Evolutionary conservation across 306 rosid species (phyloP).

Genomic region (Ochetophila trinervis): DNA sequence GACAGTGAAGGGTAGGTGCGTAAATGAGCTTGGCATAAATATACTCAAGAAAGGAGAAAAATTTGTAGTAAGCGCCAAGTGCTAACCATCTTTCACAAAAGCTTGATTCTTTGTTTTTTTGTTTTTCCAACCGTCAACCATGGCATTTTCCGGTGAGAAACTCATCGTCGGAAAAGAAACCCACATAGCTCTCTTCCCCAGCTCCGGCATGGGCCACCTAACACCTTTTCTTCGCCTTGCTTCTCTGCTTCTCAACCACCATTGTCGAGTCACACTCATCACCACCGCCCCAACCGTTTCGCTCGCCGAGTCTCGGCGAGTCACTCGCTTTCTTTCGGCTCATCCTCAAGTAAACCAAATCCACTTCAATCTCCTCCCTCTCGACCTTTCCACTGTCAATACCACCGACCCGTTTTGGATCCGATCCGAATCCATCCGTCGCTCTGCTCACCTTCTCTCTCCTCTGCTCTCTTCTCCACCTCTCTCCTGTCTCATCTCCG

Average conservation of each 20-base stretch:
- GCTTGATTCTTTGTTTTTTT: too few species aligned
- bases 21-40: too few species aligned
- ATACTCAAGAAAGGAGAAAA: too few species aligned
- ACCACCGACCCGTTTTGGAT: conserved; percentile 46
- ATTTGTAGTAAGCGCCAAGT: too few species aligned
- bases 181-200: conserved; percentile 53
- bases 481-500: conserved; percentile 42
- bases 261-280: conserved; percentile 47
- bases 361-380: conserved; percentile 23
- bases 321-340: conserved; percentile 42
- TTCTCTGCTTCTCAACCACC: conserved; percentile 28
- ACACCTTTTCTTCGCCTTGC: conserved; percentile 50
- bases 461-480: conserved; percentile 48
- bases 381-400: conserved; percentile 7
- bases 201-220: conserved; percentile 59
- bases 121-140: neutral
- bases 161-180: neutral
- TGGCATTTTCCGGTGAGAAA: neutral
- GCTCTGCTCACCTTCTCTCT: conserved; percentile 40
- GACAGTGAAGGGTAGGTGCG: too few species aligned
- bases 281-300: conserved; percentile 44
- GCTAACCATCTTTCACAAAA: too few species aligned
- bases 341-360: conserved; percentile 33
- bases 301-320: conserved; percentile 36
- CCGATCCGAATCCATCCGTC: conserved; percentile 34